Evolutionary conservation across 306 rosid genomes (phyloP).

Genomic region (Dryas drummondii): DNA sequence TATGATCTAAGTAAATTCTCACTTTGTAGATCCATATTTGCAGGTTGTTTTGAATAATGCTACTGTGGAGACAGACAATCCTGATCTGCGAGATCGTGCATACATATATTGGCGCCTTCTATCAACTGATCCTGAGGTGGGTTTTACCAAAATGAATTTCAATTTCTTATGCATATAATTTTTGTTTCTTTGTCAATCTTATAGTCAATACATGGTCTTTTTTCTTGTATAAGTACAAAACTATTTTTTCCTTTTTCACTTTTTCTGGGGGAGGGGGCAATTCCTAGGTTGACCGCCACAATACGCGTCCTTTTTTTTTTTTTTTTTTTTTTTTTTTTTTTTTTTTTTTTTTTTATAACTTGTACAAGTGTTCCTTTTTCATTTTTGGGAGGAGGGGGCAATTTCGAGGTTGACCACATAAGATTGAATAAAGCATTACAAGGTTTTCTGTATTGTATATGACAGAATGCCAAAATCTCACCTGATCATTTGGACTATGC

Average conservation of each 20-base stretch:
- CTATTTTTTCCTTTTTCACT: neutral
- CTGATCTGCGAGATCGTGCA: conserved; percentile 97
- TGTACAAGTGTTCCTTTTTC: too few species aligned
- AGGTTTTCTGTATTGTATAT: too few species aligned
- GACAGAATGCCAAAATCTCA: too few species aligned
- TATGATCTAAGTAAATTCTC: conserved; percentile 20
- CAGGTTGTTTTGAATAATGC: conserved; percentile 99
- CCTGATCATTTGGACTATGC: too few species aligned
- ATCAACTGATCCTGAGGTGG: conserved; percentile 98
- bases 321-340: too few species aligned
- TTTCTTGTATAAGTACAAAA: neutral
- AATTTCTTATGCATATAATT: neutral
- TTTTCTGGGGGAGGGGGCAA: neutral
- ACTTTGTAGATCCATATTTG: conserved; percentile 25
- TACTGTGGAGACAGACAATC: conserved; percentile 97
- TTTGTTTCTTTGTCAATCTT: neutral
- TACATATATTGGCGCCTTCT: conserved; percentile 99
- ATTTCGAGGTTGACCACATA: too few species aligned
- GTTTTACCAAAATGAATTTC: conserved; percentile 12
- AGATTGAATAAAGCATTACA: too few species aligned
- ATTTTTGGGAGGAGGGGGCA: too few species aligned
- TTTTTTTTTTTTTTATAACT: too few species aligned
- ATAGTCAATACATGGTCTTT: neutral
- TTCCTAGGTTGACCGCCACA: neutral
- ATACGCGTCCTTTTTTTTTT: too few species aligned